These are phyloP conservation scores for Mycena olivaceomarginata DNA, from an alignment of 768 basidiomycete genomes.

Conservation along the genomic window DNA sequence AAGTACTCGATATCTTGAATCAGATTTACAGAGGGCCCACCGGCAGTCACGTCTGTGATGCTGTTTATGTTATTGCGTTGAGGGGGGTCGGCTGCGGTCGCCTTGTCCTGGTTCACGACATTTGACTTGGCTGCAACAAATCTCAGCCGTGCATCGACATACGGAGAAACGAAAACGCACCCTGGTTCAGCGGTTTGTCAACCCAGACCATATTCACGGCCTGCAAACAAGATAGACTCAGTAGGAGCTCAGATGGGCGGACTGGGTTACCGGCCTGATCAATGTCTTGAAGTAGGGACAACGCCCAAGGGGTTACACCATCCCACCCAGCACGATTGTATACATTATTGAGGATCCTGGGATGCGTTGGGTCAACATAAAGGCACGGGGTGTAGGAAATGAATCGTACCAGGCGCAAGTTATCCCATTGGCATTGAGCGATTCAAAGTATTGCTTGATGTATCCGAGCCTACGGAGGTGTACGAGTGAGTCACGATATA, in stretches of 20 bases:
- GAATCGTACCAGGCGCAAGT: background rate
- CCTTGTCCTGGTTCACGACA: background rate
- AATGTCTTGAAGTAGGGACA: too few relatives aligned
- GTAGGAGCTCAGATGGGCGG: too few relatives aligned
- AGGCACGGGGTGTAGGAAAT: too few relatives aligned
- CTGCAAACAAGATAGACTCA: too few relatives aligned
- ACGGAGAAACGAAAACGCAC: background rate
- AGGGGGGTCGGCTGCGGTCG: background rate
- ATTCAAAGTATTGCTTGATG: slow-evolving; percentile 11
- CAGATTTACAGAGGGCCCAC: background rate
- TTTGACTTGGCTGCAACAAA: background rate
- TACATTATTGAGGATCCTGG: slow-evolving; percentile 10
- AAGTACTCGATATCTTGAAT: background rate
- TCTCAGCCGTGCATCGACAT: background rate
- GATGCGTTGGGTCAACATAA: background rate
- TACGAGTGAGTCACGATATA: too few relatives aligned
- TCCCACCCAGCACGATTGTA: background rate
- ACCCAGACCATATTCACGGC: background rate
- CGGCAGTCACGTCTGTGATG: background rate
- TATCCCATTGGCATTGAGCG: background rate
- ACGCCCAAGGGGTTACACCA: background rate
- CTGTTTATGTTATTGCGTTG: background rate
- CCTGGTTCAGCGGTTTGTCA: background rate
- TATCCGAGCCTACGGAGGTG: slow-evolving; percentile 13
- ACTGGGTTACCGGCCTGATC: too few relatives aligned